Base-by-base conservation (phyloP, 78 protist species). In the Dictyostelium firmibasis region DNA sequence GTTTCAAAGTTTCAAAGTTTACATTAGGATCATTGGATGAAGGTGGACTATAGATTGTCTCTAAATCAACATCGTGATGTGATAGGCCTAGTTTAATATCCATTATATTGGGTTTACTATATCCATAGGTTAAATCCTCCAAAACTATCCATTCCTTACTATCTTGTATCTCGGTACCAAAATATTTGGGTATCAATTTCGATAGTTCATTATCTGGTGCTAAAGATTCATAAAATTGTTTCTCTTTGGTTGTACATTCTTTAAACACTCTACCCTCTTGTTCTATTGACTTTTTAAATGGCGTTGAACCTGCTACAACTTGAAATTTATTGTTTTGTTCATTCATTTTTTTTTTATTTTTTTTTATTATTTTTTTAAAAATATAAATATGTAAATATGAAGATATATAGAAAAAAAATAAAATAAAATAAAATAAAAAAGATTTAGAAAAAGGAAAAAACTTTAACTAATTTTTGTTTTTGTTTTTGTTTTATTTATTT, bases 281-380 rank as follows among this genome's bases (percentile, higher is more conserved):
- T 79, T 88, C 93, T 43, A 79, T 60, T 9, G 78, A 77, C 23
- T 79, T 76, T 27, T 78, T 25, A 29, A 88, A 88, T n/a, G 93
- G 85, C 29, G 93, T 88, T 78, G 82, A 78, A 3, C 93, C 93
- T 62, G 93, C 93, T 33, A 88, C 93, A 25, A 76, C 85, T 77
- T 79, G 29, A 79, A 88, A 88, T 67, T 79, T 88, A 23, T 38
- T 41, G 62, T 25, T 10, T 16, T 27, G 36, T 72, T 72, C 75
- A 67, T 67, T 67, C 75, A 67, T 67, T 60, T 64, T 25, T 64
- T 27, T n/a, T 67, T 1, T n/a, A 27, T n/a, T 67, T 1, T 25
- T 11, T 67, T 5, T 20, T 67, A 25, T 25, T 9, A 25, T 57
- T 57, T 57, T 57, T 57, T 57, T 16, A 50, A 16, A 2, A 50